Evolutionary conservation across 257 asterid genomes (phyloP).

Genomic region (Lithospermum erythrorhizon): DNA sequence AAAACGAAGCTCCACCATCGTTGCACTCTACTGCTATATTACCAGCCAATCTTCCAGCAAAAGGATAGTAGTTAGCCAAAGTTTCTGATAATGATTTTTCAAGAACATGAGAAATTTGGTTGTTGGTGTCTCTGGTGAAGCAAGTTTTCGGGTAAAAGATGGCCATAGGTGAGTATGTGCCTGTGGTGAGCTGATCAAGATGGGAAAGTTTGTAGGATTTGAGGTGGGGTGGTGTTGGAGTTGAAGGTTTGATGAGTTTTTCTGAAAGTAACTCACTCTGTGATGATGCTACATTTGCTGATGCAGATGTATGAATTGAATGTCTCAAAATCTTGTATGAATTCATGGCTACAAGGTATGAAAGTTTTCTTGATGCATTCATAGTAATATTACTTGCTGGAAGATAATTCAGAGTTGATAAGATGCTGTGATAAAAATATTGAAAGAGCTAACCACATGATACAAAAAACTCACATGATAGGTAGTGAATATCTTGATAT

Average conservation of each 20-base stretch:
- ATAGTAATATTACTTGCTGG: too few species aligned
- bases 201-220: not conserved
- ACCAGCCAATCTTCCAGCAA: conserved; percentile 4
- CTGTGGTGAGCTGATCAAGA: not conserved
- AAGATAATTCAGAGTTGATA: too few species aligned
- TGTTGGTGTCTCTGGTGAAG: not conserved
- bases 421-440: too few species aligned
- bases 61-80: conserved; percentile 8
- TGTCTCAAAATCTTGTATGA: not conserved
- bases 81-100: conserved; percentile 10
- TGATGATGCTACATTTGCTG: not conserved
- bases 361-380: too few species aligned
- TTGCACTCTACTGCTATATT: conserved; percentile 5
- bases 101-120: conserved; percentile 3
- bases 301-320: not conserved
- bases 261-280: not conserved
- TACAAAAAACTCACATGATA: too few species aligned
- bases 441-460: too few species aligned
- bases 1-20: conserved; percentile 5
- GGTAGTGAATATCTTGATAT: too few species aligned
- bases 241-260: conserved; percentile 1
- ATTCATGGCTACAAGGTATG: not conserved
- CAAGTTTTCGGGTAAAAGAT: not conserved
- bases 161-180: not conserved
- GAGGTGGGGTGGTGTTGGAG: not conserved